Conservation (phyloP, 306 rosid species). For the Urtica urens region DNA sequence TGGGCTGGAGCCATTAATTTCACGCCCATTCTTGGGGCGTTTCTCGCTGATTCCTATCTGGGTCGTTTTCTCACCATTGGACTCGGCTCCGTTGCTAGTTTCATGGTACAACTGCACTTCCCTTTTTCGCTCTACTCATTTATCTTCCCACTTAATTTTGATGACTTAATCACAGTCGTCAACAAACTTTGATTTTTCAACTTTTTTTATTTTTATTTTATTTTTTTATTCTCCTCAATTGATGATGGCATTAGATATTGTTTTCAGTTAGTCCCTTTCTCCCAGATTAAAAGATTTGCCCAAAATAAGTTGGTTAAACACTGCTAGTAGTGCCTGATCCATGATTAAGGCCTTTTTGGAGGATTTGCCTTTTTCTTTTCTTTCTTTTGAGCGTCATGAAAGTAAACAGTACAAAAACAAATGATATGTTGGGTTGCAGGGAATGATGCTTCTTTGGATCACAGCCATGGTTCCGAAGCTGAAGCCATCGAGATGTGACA, state of each 20-base stretch:
- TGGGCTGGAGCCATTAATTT: conserved; percentile 53
- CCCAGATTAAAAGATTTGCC: background rate
- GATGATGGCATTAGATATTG: background rate
- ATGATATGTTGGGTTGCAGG: conserved; percentile 22
- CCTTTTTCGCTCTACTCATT: conserved; percentile 3
- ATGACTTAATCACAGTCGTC: too few relatives aligned
- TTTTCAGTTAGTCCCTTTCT: background rate
- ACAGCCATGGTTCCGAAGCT: conserved; percentile 42
- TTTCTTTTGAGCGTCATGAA: too few relatives aligned
- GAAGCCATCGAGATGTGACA: conserved; percentile 41
- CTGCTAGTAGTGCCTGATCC: conserved; percentile 4
- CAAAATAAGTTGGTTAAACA: background rate
- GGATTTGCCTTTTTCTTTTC: too few relatives aligned
- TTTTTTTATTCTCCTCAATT: too few relatives aligned
- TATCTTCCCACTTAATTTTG: too few relatives aligned
- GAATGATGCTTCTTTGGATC: conserved; percentile 40
- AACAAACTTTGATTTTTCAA: too few relatives aligned
- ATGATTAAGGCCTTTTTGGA: background rate
- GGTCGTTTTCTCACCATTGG: conserved; percentile 56
- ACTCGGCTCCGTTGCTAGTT: conserved; percentile 38
- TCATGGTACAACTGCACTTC: conserved; percentile 31
- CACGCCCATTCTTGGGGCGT: conserved; percentile 45
- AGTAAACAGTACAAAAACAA: background rate
- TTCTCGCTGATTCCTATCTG: conserved; percentile 55
- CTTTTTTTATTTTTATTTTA: background rate